Percentiles rank a stretch among this genome's conserved stretches.
phyloP scores from a whole-genome alignment of 1,284 basidiomycete species.

The Agroathelia rolfsii region DNA sequence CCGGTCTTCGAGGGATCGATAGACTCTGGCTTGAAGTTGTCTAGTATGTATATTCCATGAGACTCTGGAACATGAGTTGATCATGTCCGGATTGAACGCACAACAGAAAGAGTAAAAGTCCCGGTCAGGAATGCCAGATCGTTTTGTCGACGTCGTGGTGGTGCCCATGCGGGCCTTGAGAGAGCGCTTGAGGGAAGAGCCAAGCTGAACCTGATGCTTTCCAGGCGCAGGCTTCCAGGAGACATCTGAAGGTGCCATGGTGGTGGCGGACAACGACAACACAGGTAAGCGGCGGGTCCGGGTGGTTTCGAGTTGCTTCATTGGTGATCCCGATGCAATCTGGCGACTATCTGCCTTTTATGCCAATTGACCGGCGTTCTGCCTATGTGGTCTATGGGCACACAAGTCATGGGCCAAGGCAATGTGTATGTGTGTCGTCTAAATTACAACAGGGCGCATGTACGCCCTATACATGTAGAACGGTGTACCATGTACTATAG shows the following conservation, averaged over 20 bases:
- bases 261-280: constrained; percentile 16
- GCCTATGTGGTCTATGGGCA: too few relatives aligned
- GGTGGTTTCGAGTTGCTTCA: too few relatives aligned
- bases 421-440: too few relatives aligned
- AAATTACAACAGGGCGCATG: too few relatives aligned
- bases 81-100: constrained; percentile 24
- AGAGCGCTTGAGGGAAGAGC: constrained; percentile 44
- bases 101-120: constrained; percentile 68
- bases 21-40: constrained; percentile 65
- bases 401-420: too few relatives aligned
- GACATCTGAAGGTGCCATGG: constrained; percentile 32
- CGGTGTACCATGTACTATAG: too few relatives aligned
- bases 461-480: too few relatives aligned
- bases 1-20: constrained; percentile 56
- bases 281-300: too few relatives aligned
- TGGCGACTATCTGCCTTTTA: too few relatives aligned
- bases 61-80: constrained; percentile 3
- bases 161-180: constrained; percentile 50
- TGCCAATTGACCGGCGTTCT: too few relatives aligned
- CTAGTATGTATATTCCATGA: too few relatives aligned
- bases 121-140: constrained; percentile 38
- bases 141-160: constrained; percentile 28
- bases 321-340: too few relatives aligned
- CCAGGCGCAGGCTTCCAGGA: constrained; percentile 50
- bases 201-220: constrained; percentile 42